Evolutionary conservation across 2,329 filamentous ascomycete genomes (phyloP).

Genomic region (Fonsecaea nubica): DNA sequence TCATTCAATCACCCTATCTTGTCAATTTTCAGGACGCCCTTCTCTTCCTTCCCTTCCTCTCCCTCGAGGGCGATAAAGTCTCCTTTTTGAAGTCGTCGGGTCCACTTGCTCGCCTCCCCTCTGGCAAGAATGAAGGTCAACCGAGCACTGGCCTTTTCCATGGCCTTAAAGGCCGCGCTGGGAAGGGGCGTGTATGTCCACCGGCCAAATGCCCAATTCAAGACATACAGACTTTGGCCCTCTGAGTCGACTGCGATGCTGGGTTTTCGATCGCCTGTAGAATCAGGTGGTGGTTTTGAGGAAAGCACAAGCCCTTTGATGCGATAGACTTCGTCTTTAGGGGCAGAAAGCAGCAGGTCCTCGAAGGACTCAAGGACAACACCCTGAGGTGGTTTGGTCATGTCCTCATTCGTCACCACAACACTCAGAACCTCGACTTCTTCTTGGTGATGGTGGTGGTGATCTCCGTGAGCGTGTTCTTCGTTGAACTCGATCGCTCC

Average conservation of each 20-base stretch:
- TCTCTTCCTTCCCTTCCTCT: constrained; percentile 29
- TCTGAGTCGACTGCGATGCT: constrained; percentile 43
- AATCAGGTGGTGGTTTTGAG: constrained; percentile 53
- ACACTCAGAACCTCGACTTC: constrained; percentile 93
- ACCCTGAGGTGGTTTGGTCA: constrained; percentile 48
- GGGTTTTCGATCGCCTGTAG: constrained; percentile 51
- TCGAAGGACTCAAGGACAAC: constrained; percentile 67
- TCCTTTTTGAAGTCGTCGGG: constrained; percentile 53
- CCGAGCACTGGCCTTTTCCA: constrained; percentile 45
- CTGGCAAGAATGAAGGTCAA: constrained; percentile 57
- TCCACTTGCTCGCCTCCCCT: constrained; percentile 57
- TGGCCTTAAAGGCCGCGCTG: constrained; percentile 43
- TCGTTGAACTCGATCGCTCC: constrained; percentile 39
- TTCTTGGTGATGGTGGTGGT: constrained; percentile 68
- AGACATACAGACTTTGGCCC: constrained; percentile 70
- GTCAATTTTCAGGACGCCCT: constrained; percentile 33
- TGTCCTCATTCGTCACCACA: constrained; percentile 54
- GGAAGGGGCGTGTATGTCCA: constrained; percentile 82
- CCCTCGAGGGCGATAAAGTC: constrained; percentile 46
- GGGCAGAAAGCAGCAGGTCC: constrained; percentile 70
- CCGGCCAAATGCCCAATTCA: constrained; percentile 97
- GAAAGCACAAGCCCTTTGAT: constrained; percentile 75
- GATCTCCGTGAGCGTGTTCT: constrained; percentile 52
- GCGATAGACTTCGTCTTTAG: constrained; percentile 93
- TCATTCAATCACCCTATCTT: constrained; percentile 35